Evolutionary conservation across 2,329 filamentous ascomycete species (phyloP).

Genomic region (Aureobasidium pullulans): DNA sequence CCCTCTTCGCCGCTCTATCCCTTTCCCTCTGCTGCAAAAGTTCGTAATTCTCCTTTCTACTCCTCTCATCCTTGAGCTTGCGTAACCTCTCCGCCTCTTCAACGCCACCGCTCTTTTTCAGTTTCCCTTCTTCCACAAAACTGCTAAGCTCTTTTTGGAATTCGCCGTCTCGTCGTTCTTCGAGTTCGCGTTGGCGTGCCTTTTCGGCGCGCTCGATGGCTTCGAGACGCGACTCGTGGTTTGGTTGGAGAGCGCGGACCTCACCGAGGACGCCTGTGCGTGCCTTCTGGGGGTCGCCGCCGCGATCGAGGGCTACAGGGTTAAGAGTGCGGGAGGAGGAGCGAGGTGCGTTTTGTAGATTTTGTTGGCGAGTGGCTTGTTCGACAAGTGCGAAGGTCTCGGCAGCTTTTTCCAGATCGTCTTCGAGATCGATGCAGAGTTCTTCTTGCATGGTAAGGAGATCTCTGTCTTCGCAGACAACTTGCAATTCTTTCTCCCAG

Average conservation of each 20-base stretch:
- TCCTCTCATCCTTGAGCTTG: slow-evolving; percentile 77
- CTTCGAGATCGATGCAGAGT: slow-evolving; percentile 80
- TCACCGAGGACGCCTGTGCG: slow-evolving; percentile 90
- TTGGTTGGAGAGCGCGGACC: slow-evolving; percentile 85
- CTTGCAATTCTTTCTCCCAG: slow-evolving; percentile 95
- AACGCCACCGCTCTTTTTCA: slow-evolving; percentile 93
- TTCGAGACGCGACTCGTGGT: slow-evolving; percentile 86
- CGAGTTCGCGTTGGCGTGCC: slow-evolving; percentile 79
- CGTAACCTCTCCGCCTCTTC: slow-evolving; percentile 86
- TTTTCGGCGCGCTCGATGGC: slow-evolving; percentile 97
- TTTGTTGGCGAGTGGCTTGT: slow-evolving; percentile 96
- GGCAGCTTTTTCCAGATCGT: slow-evolving; percentile 89
- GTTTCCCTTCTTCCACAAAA: slow-evolving; percentile 82
- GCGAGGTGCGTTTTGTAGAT: slow-evolving; percentile 53
- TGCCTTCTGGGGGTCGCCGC: slow-evolving; percentile 66
- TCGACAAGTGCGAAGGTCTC: slow-evolving; percentile 94
- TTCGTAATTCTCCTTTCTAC: slow-evolving; percentile 66
- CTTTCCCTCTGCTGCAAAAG: slow-evolving; percentile 46
- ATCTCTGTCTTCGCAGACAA: slow-evolving; percentile 91
- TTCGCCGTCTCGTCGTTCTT: slow-evolving; percentile 63
- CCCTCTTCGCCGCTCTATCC: slow-evolving; percentile 24
- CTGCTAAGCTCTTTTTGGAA: slow-evolving; percentile 77
- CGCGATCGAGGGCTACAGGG: slow-evolving; percentile 30
- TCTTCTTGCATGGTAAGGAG: slow-evolving; percentile 96
- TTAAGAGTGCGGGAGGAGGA: slow-evolving; percentile 12